These are phyloP conservation scores for Helicocarpus griseus DNA, from an alignment of 2,329 filamentous ascomycete genomes.

Conservation along the genomic window DNA sequence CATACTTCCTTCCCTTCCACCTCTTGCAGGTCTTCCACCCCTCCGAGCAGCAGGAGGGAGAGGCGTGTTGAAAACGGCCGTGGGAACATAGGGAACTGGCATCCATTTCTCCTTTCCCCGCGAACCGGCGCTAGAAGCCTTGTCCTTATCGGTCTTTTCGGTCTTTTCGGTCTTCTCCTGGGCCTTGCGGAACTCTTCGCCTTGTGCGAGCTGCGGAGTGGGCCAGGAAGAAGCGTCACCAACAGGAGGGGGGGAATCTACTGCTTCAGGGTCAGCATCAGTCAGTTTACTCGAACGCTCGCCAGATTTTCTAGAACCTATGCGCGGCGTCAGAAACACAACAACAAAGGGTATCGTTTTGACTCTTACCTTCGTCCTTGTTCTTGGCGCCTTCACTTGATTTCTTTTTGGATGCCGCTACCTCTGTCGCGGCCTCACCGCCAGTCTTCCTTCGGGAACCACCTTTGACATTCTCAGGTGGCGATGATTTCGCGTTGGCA, in stretches of 20 bases:
- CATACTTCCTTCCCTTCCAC: conserved; percentile 41
- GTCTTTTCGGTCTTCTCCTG: conserved; percentile 51
- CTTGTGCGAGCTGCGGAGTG: conserved; percentile 69
- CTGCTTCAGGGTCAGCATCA: conserved; percentile 10
- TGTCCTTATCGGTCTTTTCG: conserved; percentile 48
- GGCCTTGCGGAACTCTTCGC: conserved; percentile 65
- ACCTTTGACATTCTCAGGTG: conserved; percentile 28
- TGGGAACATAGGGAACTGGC: conserved; percentile 69
- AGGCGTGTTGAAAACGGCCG: conserved; percentile 77
- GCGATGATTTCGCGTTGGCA: conserved; percentile 13
- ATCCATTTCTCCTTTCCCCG: conserved; percentile 77
- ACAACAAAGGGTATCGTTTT: not conserved
- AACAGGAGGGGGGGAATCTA: conserved; percentile 50
- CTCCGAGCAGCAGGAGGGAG: conserved; percentile 45
- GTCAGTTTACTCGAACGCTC: conserved; percentile 10
- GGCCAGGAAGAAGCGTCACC: conserved; percentile 79
- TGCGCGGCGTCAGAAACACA: not conserved
- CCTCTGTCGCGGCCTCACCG: conserved; percentile 13
- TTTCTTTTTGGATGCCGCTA: conserved; percentile 20
- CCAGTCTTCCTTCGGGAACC: conserved; percentile 31
- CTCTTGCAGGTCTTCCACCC: conserved; percentile 47
- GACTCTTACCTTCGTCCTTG: conserved; percentile 26
- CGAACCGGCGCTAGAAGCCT: conserved; percentile 46
- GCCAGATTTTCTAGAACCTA: conserved; percentile 16
- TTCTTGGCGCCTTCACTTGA: conserved; percentile 31